Evolutionary conservation across 805 yeast genomes (phyloP).

Genomic region (Tetrapisispora taiwanensis): DNA sequence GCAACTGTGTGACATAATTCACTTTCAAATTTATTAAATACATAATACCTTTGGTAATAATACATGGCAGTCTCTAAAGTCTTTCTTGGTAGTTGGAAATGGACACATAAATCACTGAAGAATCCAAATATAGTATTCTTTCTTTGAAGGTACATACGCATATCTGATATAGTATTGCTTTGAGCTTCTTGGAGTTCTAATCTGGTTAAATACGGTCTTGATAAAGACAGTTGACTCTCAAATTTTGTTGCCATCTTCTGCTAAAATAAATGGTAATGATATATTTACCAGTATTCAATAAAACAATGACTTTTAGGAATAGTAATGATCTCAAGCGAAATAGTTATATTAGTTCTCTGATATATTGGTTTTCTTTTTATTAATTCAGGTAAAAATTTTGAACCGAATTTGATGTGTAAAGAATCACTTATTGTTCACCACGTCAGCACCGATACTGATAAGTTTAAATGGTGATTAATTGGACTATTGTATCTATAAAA

Average conservation of each 20-base stretch:
- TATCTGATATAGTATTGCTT: conserved; percentile 41
- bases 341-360: too few species aligned
- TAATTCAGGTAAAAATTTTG: too few species aligned
- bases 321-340: too few species aligned
- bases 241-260: conserved; percentile 11
- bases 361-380: too few species aligned
- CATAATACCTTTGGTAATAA: conserved; percentile 59
- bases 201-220: conserved; percentile 53
- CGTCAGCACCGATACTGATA: too few species aligned
- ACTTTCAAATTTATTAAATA: conserved; percentile 52
- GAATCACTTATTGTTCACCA: too few species aligned
- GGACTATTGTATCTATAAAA: too few species aligned
- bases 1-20: conserved; percentile 53
- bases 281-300: not conserved
- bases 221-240: conserved; percentile 28
- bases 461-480: too few species aligned
- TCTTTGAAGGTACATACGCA: conserved; percentile 40
- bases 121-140: conserved; percentile 46
- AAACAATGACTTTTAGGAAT: too few species aligned
- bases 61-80: conserved; percentile 63
- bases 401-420: too few species aligned
- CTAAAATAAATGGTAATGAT: conserved; percentile 4
- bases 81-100: conserved; percentile 56
- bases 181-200: conserved; percentile 45
- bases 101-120: conserved; percentile 41